Evolutionary conservation across 2,329 filamentous ascomycete species (phyloP).

Genomic region (Teratosphaeria zuluensis): DNA sequence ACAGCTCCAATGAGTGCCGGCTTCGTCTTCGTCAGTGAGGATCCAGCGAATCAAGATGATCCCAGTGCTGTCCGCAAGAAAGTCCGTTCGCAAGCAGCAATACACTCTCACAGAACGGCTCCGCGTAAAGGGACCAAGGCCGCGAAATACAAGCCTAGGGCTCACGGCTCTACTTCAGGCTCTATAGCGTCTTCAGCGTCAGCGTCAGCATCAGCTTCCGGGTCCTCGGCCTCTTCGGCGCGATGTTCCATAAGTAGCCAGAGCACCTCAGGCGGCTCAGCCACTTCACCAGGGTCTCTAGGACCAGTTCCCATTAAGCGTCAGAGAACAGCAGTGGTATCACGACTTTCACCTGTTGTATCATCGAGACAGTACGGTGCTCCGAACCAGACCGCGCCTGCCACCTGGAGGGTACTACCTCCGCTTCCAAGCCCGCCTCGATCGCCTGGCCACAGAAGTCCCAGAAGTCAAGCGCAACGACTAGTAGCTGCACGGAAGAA

Average conservation of each 20-base stretch:
- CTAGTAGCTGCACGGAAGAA: neutral
- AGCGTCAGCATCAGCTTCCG: neutral
- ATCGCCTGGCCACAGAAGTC: neutral
- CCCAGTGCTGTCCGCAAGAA: conserved; percentile 6
- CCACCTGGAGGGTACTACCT: neutral
- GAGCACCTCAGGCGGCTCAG: neutral
- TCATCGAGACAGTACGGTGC: neutral
- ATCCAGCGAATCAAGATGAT: conserved; percentile 4
- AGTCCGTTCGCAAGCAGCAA: conserved; percentile 12
- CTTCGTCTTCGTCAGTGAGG: conserved; percentile 11
- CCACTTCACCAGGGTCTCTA: neutral
- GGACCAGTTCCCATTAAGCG: neutral
- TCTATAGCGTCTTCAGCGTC: neutral
- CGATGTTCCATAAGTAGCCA: neutral
- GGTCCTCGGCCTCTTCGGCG: neutral
- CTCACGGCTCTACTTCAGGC: neutral
- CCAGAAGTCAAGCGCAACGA: neutral
- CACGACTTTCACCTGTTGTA: neutral
- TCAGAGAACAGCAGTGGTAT: neutral
- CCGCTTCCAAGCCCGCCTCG: neutral
- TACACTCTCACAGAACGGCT: conserved; percentile 10
- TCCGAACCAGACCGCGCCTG: neutral
- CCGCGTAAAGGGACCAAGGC: conserved; percentile 3
- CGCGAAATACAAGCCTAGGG: conserved; percentile 1
- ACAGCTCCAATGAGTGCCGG: neutral